Percentiles rank a stretch among this genome's conserved stretches.
These are phyloP conservation scores for Aureobasidium musti DNA, from an alignment of 2,329 filamentous ascomycete species.

Conservation along the genomic window DNA sequence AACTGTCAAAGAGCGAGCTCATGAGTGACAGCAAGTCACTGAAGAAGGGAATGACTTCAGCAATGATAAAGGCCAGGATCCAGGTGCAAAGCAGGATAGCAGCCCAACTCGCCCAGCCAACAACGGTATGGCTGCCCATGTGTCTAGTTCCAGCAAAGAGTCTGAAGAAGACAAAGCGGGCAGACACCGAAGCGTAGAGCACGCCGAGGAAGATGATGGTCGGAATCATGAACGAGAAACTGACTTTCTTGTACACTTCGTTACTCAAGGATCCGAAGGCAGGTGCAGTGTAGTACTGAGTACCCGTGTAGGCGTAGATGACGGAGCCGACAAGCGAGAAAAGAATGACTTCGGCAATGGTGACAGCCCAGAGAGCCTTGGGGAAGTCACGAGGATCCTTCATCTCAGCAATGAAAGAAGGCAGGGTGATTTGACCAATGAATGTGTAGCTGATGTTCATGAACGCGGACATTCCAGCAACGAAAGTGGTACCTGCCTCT, in stretches of 20 bases:
- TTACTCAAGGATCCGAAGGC: conserved; percentile 82
- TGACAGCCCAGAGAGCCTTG: conserved; percentile 89
- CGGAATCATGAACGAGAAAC: conserved; percentile 94
- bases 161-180: conserved; percentile 89
- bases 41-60: conserved; percentile 74
- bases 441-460: conserved; percentile 96
- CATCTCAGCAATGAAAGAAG: conserved; percentile 96
- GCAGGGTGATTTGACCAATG: conserved; percentile 91
- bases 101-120: conserved; percentile 79
- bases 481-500: conserved; percentile 71
- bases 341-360: conserved; percentile 81
- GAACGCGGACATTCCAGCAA: conserved; percentile 81
- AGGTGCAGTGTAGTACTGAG: conserved; percentile 82
- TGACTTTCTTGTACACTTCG: conserved; percentile 76
- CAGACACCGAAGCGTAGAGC: conserved; percentile 85
- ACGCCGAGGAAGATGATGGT: conserved; percentile 92
- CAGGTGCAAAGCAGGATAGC: conserved; percentile 73
- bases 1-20: conserved; percentile 89
- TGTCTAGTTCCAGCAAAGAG: conserved; percentile 78
- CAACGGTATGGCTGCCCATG: conserved; percentile 74
- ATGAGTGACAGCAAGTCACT: conserved; percentile 68
- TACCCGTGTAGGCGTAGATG: conserved; percentile 84
- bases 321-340: conserved; percentile 81
- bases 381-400: conserved; percentile 77
- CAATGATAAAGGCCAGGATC: conserved; percentile 89